phyloP scores from a whole-genome alignment of 169 alveolate genomes.

The Neospora caninum region DNA sequence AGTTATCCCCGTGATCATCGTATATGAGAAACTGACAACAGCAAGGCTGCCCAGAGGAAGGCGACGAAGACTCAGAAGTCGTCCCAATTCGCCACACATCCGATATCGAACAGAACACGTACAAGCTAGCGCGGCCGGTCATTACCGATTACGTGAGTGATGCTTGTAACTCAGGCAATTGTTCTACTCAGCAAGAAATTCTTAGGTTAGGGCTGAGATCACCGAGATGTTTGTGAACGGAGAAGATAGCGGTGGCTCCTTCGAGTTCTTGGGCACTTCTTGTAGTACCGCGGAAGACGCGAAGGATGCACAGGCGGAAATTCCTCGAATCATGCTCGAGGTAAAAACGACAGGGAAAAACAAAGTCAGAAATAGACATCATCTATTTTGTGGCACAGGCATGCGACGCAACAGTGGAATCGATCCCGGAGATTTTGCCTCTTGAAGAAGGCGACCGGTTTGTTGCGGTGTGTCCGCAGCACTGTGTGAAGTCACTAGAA shows the following conservation, averaged over 20 bases:
- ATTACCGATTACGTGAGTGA: constrained; percentile 41
- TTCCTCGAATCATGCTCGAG: constrained; percentile 21
- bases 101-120: constrained; percentile 50
- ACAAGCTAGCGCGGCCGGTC: constrained; percentile 42
- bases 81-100: constrained; percentile 34
- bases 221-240: constrained; percentile 66
- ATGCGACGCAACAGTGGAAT: constrained; percentile 44
- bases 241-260: constrained; percentile 68
- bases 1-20: background rate
- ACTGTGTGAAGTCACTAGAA: background rate
- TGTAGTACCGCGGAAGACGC: constrained; percentile 15
- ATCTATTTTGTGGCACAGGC: background rate
- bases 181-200: background rate
- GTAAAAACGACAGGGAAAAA: background rate
- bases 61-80: constrained; percentile 41
- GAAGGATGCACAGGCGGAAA: background rate
- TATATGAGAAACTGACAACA: background rate
- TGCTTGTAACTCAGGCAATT: background rate
- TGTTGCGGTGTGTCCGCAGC: constrained; percentile 30
- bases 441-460: background rate
- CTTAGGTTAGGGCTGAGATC: constrained; percentile 60
- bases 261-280: constrained; percentile 60
- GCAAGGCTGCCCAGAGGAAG: constrained; percentile 22
- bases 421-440: constrained; percentile 2
- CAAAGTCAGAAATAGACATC: background rate